phyloP scores from a whole-genome alignment of 1,284 basidiomycete species.

The Trichosporon ovoides region DNA sequence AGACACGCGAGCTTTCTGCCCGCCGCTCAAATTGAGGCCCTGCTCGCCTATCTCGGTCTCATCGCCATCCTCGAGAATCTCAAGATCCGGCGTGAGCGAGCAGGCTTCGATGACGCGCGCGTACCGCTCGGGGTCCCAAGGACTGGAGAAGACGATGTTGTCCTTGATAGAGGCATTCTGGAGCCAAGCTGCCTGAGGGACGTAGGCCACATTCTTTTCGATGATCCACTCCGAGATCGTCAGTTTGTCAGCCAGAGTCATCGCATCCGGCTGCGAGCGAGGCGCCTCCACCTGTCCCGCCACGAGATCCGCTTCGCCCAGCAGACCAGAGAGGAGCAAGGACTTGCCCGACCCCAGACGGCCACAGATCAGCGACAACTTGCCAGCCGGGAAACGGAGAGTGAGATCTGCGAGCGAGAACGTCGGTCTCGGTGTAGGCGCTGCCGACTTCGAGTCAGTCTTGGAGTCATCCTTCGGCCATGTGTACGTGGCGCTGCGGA shows the following conservation, averaged over 20 bases:
- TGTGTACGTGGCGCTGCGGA: constrained; percentile 77
- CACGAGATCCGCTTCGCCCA: constrained; percentile 86
- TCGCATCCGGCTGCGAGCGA: constrained; percentile 70
- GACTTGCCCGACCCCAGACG: constrained; percentile 67
- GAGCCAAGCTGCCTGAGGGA: constrained; percentile 71
- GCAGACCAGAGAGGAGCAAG: constrained; percentile 67
- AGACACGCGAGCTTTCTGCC: constrained; percentile 86
- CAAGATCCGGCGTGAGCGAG: constrained; percentile 71
- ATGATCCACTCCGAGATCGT: constrained; percentile 68
- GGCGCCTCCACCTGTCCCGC: constrained; percentile 66
- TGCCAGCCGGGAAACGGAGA: constrained; percentile 69
- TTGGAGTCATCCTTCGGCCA: constrained; percentile 68
- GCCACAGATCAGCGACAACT: constrained; percentile 76
- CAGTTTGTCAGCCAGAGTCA: constrained; percentile 53
- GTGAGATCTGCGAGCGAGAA: constrained; percentile 75
- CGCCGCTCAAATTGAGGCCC: constrained; percentile 78
- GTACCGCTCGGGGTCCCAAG: constrained; percentile 72
- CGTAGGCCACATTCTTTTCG: constrained; percentile 69
- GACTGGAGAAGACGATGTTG: constrained; percentile 86
- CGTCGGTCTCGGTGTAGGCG: constrained; percentile 66
- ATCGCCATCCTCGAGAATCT: constrained; percentile 90
- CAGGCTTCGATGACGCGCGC: constrained; percentile 69
- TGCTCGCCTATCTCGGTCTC: constrained; percentile 59
- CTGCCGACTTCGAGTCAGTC: constrained; percentile 49
- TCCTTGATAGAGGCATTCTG: constrained; percentile 90